These are phyloP conservation scores for Nemania sp. DNA, from an alignment of 2,329 filamentous ascomycete species.

Conservation along the genomic window DNA sequence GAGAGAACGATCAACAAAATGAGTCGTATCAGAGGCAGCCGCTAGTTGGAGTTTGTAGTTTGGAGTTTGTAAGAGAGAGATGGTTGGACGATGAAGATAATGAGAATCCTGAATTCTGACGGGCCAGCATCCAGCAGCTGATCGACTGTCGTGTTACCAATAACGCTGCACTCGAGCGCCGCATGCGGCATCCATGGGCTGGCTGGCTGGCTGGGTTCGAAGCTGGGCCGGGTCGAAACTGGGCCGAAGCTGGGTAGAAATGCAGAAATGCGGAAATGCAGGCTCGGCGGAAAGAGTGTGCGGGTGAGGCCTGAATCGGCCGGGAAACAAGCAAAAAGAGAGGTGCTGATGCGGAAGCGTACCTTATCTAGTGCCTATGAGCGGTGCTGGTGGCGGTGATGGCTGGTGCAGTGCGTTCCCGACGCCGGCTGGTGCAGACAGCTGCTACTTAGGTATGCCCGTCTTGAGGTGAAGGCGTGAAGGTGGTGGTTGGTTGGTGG, in stretches of 20 bases:
- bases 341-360: slow-evolving; percentile 8
- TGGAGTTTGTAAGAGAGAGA: not conserved
- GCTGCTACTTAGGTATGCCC: not conserved
- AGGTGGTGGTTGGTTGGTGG: not conserved
- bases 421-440: slow-evolving; percentile 12
- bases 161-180: slow-evolving; percentile 8
- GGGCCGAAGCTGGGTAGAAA: too few relatives aligned
- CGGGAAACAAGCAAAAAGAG: not conserved
- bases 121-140: not conserved
- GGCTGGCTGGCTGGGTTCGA: slow-evolving; percentile 16
- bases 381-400: not conserved
- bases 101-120: too few relatives aligned
- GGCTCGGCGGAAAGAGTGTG: too few relatives aligned
- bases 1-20: too few relatives aligned
- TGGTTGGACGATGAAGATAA: slow-evolving; percentile 5
- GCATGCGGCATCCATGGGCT: slow-evolving; percentile 18
- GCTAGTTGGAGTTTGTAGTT: slow-evolving; percentile 9
- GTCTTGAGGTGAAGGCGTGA: not conserved
- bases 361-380: slow-evolving; percentile 9
- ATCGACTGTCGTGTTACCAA: slow-evolving; percentile 23
- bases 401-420: slow-evolving; percentile 16
- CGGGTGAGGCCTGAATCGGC: too few relatives aligned
- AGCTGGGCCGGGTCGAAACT: too few relatives aligned
- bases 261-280: not conserved
- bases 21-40: too few relatives aligned